Percentiles rank a stretch among this genome's conserved stretches.
These are phyloP conservation scores for Camelina sativa DNA, from an alignment of 345 rosid species.

Conservation along the genomic window DNA sequence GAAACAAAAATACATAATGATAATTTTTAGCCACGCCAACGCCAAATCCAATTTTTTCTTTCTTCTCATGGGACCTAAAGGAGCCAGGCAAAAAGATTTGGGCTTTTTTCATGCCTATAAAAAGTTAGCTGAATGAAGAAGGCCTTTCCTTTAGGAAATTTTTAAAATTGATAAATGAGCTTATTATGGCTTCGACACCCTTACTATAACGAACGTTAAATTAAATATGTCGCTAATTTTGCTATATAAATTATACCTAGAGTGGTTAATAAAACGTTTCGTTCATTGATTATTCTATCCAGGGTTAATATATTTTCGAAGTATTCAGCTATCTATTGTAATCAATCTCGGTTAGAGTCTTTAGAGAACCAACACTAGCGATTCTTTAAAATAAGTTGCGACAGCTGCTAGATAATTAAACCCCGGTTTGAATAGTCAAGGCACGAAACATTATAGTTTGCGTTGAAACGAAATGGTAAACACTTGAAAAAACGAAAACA, in stretches of 20 bases:
- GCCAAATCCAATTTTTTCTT: not conserved
- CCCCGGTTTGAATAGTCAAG: constrained; percentile 9
- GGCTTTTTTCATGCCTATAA: not conserved
- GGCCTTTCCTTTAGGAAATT: not conserved
- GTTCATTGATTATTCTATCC: not conserved
- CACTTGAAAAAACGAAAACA: not conserved
- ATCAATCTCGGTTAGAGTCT: no score
- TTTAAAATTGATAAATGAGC: not conserved
- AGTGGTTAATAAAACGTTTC: not conserved
- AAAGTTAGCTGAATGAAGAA: not conserved
- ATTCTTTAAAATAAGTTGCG: no score
- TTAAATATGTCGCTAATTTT: not conserved
- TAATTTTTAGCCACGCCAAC: not conserved
- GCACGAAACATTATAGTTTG: constrained; percentile 15
- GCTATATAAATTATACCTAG: not conserved
- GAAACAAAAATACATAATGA: not conserved
- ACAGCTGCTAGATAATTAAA: not conserved
- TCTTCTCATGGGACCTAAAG: not conserved
- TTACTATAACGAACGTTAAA: not conserved
- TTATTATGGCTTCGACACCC: not conserved
- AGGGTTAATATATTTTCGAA: not conserved
- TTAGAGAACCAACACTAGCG: no score
- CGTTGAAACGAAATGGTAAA: constrained; percentile 5
- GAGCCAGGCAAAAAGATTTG: not conserved
- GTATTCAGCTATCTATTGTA: not conserved